Evolutionary conservation across 345 rosid species (phyloP).

Genomic region (Ailanthus altissimus): DNA sequence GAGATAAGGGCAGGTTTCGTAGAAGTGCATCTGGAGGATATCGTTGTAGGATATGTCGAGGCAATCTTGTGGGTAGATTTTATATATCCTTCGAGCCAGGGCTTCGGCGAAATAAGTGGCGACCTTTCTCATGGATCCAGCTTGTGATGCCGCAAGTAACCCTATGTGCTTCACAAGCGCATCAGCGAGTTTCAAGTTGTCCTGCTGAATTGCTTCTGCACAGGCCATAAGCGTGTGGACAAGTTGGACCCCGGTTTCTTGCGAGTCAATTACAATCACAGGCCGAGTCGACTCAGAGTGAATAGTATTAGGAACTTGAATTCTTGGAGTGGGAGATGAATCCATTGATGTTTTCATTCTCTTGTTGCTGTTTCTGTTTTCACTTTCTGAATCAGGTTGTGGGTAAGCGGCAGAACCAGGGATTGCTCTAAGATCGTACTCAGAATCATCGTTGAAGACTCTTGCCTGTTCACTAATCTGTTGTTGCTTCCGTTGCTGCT

Average conservation of each 20-base stretch:
- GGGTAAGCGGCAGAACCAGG: conserved; percentile 72
- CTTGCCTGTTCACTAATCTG: conserved; percentile 14
- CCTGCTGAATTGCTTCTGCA: conserved; percentile 79
- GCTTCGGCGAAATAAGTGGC: conserved; percentile 90
- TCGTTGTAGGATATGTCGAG: conserved; percentile 46
- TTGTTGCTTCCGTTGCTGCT: not conserved
- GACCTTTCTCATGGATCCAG: conserved; percentile 90
- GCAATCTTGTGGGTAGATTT: conserved; percentile 52
- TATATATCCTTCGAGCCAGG: conserved; percentile 72
- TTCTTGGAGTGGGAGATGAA: conserved; percentile 20
- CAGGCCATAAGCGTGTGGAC: conserved; percentile 86
- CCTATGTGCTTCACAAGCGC: conserved; percentile 81
- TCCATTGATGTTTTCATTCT: conserved; percentile 33
- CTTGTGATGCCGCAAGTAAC: conserved; percentile 65
- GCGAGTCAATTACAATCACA: conserved; percentile 75
- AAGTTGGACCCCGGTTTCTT: conserved; percentile 81
- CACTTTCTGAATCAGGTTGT: conserved; percentile 22
- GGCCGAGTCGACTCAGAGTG: conserved; percentile 52
- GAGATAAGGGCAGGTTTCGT: conserved; percentile 86
- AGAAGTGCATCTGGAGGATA: conserved; percentile 77
- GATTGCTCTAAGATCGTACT: conserved; percentile 75
- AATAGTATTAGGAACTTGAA: not conserved
- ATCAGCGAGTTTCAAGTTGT: conserved; percentile 62
- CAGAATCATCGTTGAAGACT: conserved; percentile 48
- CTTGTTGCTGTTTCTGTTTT: conserved; percentile 45